Base-by-base conservation (phyloP, 2,329 filamentous ascomycete genomes). In the Alternaria incomplexa region DNA sequence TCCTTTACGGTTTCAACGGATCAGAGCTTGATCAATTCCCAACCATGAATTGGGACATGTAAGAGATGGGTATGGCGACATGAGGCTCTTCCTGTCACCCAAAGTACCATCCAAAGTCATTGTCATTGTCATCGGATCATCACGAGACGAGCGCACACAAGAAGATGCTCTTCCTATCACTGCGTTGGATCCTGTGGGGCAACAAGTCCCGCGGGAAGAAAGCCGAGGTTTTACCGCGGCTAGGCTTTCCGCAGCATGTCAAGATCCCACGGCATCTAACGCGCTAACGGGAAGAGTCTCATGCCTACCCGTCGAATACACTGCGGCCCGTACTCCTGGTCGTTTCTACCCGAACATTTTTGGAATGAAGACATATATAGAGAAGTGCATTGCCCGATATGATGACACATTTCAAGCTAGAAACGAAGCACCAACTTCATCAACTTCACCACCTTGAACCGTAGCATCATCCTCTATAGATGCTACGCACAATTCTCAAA, bases 1-100 rank as follows among this genome's bases (percentile, higher is more conserved):
- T 75, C 0, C 66, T 72, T 12, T 75, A 72, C 15, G 72, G 72
- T 3, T 73, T 75, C 52, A 73, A 75, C 23, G 65, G 72, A 15
- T 72, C 72, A 9, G 67, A 71, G 22, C 60, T 75, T 12, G 72
- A 75, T 57, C 69, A 66, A 36, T 68, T 75, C 25, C 64, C 70
- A 13, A 59, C 67, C n/a, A 2, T 56, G 15, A 12, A 61, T 6
- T 61, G 58, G 58, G 45, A 61, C 30, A 32, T 55, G 45, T 61
- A 40, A 17, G 32, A 32, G 26, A 28, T 28, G 26, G 26, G 26
- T 28, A 28, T 28, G 26, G 26, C 26, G 26, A 28, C 26, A 12
- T 28, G 26, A 28, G 11, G 26, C 26, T 28, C 26, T 28, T 12
- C 26, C 26, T 28, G 26, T 28, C 26, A 28, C 26, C 26, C 3